A percentile compares a stretch with the other conserved stretches of the same genome.
These are phyloP conservation scores for Cochlearia excelsa DNA, from an alignment of 345 rosid genomes.

Conservation along the genomic window DNA sequence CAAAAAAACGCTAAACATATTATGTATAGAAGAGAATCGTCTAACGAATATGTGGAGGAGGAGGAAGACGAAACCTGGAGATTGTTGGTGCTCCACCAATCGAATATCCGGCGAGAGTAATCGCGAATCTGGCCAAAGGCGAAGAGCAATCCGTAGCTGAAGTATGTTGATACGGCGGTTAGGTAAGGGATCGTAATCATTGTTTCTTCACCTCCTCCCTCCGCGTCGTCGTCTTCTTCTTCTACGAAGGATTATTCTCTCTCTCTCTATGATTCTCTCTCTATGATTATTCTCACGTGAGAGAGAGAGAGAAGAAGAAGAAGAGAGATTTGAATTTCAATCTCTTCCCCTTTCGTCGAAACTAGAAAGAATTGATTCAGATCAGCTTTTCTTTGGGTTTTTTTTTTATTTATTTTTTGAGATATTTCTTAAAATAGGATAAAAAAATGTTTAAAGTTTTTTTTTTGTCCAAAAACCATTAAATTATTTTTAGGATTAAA, in stretches of 20 bases:
- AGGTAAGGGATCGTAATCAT: conserved; percentile 77
- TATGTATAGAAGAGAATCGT: too few relatives aligned
- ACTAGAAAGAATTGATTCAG: conserved; percentile 3
- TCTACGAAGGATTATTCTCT: not conserved
- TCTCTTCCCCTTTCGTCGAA: conserved; percentile 19
- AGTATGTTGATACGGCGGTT: conserved; percentile 68
- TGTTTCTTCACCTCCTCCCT: too few relatives aligned
- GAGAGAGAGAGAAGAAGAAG: too few relatives aligned
- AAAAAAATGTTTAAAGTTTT: too few relatives aligned
- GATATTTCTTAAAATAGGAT: too few relatives aligned
- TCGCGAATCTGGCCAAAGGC: conserved; percentile 79
- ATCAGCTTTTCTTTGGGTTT: not conserved
- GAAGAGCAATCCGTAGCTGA: conserved; percentile 76
- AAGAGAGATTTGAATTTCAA: conserved; percentile 34
- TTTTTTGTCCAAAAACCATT: too few relatives aligned
- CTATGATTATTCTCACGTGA: conserved; percentile 17
- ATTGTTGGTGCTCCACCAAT: conserved; percentile 54
- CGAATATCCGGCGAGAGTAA: conserved; percentile 60
- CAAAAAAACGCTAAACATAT: too few relatives aligned
- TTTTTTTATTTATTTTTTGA: not conserved
- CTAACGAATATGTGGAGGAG: too few relatives aligned
- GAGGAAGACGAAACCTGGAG: too few relatives aligned
- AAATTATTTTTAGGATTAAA: too few relatives aligned
- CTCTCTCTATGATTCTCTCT: not conserved
- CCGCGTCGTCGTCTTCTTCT: not conserved